Evolutionary conservation across 805 yeast genomes (phyloP), one percentile per base, ranked within the genome.

Genomic region (Barnettozyma pratensis): DNA sequence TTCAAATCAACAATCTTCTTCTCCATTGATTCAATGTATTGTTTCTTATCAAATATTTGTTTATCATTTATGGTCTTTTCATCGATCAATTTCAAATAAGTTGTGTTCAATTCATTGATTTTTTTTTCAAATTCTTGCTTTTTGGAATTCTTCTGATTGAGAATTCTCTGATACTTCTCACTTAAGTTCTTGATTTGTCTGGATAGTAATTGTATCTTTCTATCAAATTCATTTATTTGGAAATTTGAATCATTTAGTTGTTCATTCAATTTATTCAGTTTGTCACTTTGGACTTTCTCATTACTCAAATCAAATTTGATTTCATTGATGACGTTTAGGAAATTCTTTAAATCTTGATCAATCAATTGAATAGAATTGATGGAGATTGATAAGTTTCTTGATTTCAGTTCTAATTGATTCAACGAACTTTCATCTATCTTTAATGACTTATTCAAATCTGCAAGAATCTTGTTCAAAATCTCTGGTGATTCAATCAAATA

Each of bases 401-500:
- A 71, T 52, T 76, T 71, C 11, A 51, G 45, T 53, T 83, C 85
- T 30, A 77, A 58, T 2, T 68, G 66, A 29, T 63, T 60, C 36
- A 79, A 57, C 5, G 61, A 60, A 7, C 61, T 58, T 43, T 71
- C 68, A 50, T 74, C 79, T 4, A 59, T 57, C 9, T 67, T 65
- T 27, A 81, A 68, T 6, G 78, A 70, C 25, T 59, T 61, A 42
- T 71, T 69, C 63, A 85, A 67, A 47, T 80, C 83, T 5, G 71
- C 66, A 26, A 83, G 81, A 26, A 79, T 72, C 51, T 72, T 73
- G 31, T 69, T 68, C 27, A 85, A 67, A 36, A 76, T 74, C 37
- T 73, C 77, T 10, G 86, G 80, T 31, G 86, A 79, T 39, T 82
- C 82, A 37, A 77, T 74, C 4, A 83, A 71, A 56, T 83, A 85